Percentiles rank a stretch among this genome's conserved stretches.
phyloP scores from a whole-genome alignment of 2,329 filamentous ascomycete genomes.

The Phialophora tarda region DNA sequence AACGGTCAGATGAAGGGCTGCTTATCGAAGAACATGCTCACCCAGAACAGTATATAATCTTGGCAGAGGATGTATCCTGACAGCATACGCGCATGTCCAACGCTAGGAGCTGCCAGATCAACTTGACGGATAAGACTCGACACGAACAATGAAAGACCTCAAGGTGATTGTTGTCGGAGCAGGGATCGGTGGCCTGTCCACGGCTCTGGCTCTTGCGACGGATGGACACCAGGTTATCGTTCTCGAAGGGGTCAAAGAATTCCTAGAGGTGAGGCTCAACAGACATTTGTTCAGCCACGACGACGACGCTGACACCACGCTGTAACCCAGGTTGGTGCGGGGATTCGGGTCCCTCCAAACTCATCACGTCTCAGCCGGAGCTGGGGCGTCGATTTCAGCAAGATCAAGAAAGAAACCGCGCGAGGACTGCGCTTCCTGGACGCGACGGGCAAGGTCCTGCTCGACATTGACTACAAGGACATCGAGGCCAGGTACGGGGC shows the following conservation, averaged over 20 bases:
- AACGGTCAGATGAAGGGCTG: not conserved
- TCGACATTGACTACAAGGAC: constrained; percentile 39
- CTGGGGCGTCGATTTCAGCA: constrained; percentile 34
- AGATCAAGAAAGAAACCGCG: constrained; percentile 40
- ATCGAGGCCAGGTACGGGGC: constrained; percentile 41
- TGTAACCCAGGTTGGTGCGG: constrained; percentile 37
- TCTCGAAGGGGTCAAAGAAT: constrained; percentile 40
- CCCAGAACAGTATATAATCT: not conserved
- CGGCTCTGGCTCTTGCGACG: constrained; percentile 39
- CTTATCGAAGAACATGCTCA: not conserved
- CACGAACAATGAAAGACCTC: constrained; percentile 26
- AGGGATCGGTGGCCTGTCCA: constrained; percentile 37
- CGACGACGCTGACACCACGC: not conserved
- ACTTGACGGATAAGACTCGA: not conserved
- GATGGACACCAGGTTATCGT: constrained; percentile 41
- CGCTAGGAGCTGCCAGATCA: not conserved
- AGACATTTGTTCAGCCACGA: not conserved
- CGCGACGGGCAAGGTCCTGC: constrained; percentile 42
- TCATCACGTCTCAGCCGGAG: constrained; percentile 32
- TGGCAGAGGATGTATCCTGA: not conserved
- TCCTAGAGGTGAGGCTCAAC: constrained; percentile 28
- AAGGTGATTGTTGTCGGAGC: constrained; percentile 36
- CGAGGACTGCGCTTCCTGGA: constrained; percentile 43
- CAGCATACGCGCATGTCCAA: not conserved
- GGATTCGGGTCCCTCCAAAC: constrained; percentile 41